Base-by-base conservation (phyloP, 495 filamentous ascomycete species). In the Echria macrotheca region DNA sequence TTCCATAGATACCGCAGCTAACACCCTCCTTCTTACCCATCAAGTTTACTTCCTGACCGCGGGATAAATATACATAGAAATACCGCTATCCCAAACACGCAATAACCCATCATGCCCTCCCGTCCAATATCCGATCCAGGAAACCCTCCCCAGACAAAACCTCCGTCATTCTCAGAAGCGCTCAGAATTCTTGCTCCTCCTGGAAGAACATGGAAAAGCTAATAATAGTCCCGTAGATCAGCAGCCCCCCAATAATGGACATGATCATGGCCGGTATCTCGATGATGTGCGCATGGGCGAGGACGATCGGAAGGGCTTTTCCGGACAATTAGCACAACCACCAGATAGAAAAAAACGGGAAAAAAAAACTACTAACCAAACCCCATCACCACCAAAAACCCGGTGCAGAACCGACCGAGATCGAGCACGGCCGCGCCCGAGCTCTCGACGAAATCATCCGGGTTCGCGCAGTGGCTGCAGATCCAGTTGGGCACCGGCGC, bases 181-280 rank as follows among this genome's bases (percentile, higher is more conserved):
- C 29, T 50, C 63, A 78, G 43, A 79, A 98, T 56, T 96, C 93
- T 54, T 91, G 81, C 71, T 96, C 87, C 65, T 96, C 89, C 66
- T 89, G 83, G 77, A 99, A 99, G 72, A 97, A 97, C 88, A 94
- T 88, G 31, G 81, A 84, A 70, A 99, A 99, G 66, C 83, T 89
- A 64, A 97, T 93, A 63, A 99, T 96, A 11, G 93, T 99, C 26
- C 89, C 89, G 66, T 99, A 99, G 57, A 97, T 97, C 65, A 99
- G 67, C 32, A 96, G 68, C 35, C 93, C 93, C 17, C 93, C 93
- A 42, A 93, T 68, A 56, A 97, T 86, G 23, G 84, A 91, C 93
- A 99, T 97, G 65, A 86, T 70, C 87, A 95, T 95, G 24, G 93
- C 93, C n/a, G 86, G 78, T 32, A 84, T 63, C 44, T 77, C 57